A percentile compares a stretch with the other conserved stretches of the same genome.
phyloP scores from a whole-genome alignment of 108 stramenopile genomes.

The Epipyxis sp. region DNA sequence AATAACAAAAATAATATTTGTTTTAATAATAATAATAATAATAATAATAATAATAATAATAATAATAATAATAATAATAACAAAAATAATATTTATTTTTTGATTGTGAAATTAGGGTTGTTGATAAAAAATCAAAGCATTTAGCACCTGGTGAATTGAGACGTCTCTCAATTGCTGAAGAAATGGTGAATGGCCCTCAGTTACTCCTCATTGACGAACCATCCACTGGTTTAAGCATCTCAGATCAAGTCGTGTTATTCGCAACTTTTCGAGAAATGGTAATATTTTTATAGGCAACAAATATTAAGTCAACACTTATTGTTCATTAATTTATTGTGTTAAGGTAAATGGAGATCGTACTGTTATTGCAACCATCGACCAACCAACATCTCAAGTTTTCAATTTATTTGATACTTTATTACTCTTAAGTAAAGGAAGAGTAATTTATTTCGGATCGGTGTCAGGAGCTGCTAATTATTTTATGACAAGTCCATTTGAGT shows the following conservation, averaged over 20 bases:
- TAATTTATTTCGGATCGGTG: conserved; percentile 30
- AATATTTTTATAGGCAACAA: no score
- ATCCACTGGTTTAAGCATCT: conserved; percentile 65
- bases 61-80: no score
- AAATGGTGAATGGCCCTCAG: conserved; percentile 70
- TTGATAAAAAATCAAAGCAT: not conserved
- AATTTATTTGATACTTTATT: conserved; percentile 32
- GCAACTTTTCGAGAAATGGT: conserved; percentile 66
- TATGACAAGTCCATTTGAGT: not conserved
- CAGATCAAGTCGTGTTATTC: conserved; percentile 60
- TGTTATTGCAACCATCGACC: conserved; percentile 78
- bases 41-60: no score
- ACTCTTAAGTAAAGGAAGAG: conserved; percentile 28
- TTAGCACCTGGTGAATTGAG: conserved; percentile 64
- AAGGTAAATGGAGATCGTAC: conserved; percentile 74
- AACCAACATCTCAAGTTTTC: conserved; percentile 44
- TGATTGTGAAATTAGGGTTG: not conserved
- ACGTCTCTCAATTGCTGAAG: conserved; percentile 75
- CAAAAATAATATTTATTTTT: conserved; percentile 8
- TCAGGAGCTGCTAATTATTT: conserved; percentile 5
- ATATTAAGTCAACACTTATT: no score
- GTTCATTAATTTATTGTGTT: no score
- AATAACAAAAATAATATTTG: no score
- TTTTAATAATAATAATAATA: no score
- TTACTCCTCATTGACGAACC: conserved; percentile 44